Percentiles rank a stretch among this genome's conserved stretches.
Evolutionary conservation across 352 stramenopile species (phyloP).

Genomic region (Blastocystis sp.): DNA sequence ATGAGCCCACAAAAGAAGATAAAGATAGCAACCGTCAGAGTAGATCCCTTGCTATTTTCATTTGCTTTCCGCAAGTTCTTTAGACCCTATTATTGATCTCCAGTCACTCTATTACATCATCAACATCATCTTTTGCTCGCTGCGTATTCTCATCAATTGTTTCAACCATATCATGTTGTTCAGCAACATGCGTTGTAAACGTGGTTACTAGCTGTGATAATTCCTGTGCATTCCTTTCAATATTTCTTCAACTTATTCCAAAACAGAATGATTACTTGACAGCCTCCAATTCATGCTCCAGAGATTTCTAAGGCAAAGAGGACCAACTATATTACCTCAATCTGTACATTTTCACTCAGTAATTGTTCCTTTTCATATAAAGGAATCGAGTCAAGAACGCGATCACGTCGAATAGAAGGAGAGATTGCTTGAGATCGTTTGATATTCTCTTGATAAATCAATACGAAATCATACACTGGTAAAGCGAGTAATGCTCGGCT

Average conservation of each 20-base stretch:
- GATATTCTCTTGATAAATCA: not conserved
- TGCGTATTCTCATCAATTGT: not conserved
- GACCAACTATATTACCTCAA: not conserved
- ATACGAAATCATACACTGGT: not conserved
- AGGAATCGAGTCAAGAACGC: not conserved
- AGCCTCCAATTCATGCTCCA: not conserved
- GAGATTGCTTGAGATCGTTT: not conserved
- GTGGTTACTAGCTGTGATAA: not conserved
- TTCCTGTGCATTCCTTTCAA: constrained; percentile 15
- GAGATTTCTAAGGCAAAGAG: not conserved
- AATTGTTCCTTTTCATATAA: not conserved
- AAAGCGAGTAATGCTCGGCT: not conserved
- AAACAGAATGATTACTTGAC: not conserved
- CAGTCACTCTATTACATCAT: not conserved
- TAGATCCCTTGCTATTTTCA: not conserved
- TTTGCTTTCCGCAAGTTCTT: not conserved
- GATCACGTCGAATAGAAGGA: not conserved
- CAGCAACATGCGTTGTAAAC: not conserved
- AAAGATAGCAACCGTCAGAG: not conserved
- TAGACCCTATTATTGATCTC: not conserved
- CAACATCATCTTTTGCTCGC: not conserved
- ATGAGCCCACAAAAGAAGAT: not conserved
- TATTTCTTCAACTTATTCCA: not conserved
- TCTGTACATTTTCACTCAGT: constrained; percentile 5
- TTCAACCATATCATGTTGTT: constrained; percentile 46